Evolutionary conservation across 2,329 filamentous ascomycete genomes (phyloP), one percentile per base, ranked within the genome.

Genomic region (Hymenotorrendiella dingleyae): DNA sequence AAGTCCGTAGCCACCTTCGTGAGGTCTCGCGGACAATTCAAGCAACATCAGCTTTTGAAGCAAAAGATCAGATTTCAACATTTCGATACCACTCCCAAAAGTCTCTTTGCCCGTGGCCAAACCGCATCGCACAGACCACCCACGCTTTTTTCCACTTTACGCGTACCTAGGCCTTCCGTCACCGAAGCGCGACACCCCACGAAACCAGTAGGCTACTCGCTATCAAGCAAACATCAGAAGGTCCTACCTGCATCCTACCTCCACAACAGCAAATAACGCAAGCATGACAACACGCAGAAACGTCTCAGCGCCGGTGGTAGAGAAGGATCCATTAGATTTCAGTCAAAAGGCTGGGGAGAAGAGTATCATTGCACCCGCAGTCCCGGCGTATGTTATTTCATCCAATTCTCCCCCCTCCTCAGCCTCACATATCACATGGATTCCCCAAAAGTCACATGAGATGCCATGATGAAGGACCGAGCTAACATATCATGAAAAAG

Each of bases 361-460:
- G 56, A 89, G 85, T 43, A 78, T 82, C 66, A 90, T 85, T 51
- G 68, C 82, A n/a, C 86, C 88, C 16, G 88, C 87, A 17, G 88
- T 95, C 36, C 88, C 89, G 40, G 72, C 74, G 87, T 94, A 68
- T 64, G 82, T 70, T 33, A 38, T 30, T 28, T 27, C 19, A 3
- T 9, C 11, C 11, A 19, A 16, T 10, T 6, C 2, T 28, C 26
- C 12, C 14, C 36, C 2, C 26, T 12, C n/a, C 9, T 17, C 11
- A 24, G 21, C 29, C 32, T 40, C 24, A 36, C 42, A 30, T 19
- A 30, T 16, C 28, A 30, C 28, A 16, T 8, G 12, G 4, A 2
- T 36, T 40, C 38, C 28, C 33, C 43, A 16, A n/a, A 41, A 16
- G 38, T 50, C 45, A 55, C 40, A 52, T 37, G 26, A 46, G 19